A percentile compares a stretch with the other conserved stretches of the same genome.
Evolutionary conservation across 306 rosid species (phyloP).

Genomic region (Leucaena leucocephala): DNA sequence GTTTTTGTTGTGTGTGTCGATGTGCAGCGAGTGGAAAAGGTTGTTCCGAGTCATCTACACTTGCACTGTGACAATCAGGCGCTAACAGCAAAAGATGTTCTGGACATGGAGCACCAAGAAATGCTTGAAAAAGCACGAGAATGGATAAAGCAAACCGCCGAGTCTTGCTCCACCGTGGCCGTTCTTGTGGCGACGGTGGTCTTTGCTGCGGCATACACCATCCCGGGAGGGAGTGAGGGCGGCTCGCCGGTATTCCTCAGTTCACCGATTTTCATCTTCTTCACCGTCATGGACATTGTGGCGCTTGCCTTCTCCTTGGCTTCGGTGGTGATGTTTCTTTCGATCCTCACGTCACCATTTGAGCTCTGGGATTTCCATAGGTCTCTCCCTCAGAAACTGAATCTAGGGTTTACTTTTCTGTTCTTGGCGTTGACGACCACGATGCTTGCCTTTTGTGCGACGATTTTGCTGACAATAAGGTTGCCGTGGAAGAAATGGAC

Average conservation of each 20-base stretch:
- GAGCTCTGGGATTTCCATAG: slow-evolving; percentile 28
- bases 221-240: slow-evolving; percentile 25
- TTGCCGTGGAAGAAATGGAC: slow-evolving; percentile 5
- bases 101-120: neutral
- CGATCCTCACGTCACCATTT: slow-evolving; percentile 37
- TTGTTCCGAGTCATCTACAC: neutral
- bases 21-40: slow-evolving; percentile 36
- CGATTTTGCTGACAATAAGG: slow-evolving; percentile 25
- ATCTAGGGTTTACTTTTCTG: slow-evolving; percentile 31
- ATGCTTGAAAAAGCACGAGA: slow-evolving; percentile 35
- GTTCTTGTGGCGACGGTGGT: slow-evolving; percentile 43
- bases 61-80: neutral
- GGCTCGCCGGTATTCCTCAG: slow-evolving; percentile 15
- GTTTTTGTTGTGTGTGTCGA: slow-evolving; percentile 19
- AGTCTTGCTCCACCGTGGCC: slow-evolving; percentile 43
- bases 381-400: slow-evolving; percentile 38
- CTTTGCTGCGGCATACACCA: slow-evolving; percentile 39
- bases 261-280: slow-evolving; percentile 33
- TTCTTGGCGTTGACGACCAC: slow-evolving; percentile 38
- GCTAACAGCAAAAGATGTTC: slow-evolving; percentile 17
- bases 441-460: slow-evolving; percentile 42
- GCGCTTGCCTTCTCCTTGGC: slow-evolving; percentile 39
- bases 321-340: slow-evolving; percentile 50
- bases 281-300: slow-evolving; percentile 38
- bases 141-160: slow-evolving; percentile 36